Conservation (phyloP, 2,329 filamentous ascomycete species). For the Exophiala spinifera region DNA sequence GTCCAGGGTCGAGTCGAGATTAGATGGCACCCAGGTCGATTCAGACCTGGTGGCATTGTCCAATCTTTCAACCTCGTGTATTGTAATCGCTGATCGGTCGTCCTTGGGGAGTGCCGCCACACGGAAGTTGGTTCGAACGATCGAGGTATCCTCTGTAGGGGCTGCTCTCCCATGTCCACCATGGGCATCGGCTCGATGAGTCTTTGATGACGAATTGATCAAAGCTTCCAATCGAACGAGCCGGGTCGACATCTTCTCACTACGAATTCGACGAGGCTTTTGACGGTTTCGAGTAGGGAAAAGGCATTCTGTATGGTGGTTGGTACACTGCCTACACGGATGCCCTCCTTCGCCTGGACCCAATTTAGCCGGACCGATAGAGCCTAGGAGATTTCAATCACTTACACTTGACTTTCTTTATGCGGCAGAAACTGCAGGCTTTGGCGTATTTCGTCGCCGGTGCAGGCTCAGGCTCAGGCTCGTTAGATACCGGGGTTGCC, state of each 20-base stretch:
- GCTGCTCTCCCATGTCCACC: too few relatives aligned
- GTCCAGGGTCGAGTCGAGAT: too few relatives aligned
- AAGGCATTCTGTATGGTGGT: background rate
- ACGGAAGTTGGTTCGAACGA: too few relatives aligned
- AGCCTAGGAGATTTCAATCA: background rate
- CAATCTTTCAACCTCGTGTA: conserved; percentile 3
- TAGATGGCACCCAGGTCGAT: background rate
- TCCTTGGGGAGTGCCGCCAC: background rate
- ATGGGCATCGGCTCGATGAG: background rate
- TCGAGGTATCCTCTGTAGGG: too few relatives aligned
- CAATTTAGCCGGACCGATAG: background rate
- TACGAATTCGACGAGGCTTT: background rate
- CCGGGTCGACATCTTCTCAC: conserved; percentile 4
- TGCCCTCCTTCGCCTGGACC: conserved; percentile 5
- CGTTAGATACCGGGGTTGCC: too few relatives aligned
- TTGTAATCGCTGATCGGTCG: background rate
- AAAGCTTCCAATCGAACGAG: conserved; percentile 6
- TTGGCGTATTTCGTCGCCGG: conserved; percentile 4
- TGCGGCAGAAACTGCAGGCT: conserved; percentile 3
- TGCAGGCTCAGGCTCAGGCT: background rate
- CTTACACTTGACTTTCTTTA: conserved; percentile 6
- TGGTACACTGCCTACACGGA: conserved; percentile 1
- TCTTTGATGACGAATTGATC: conserved; percentile 1
- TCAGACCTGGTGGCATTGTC: background rate
- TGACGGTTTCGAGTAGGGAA: conserved; percentile 2